Base-by-base conservation (phyloP, 176 grass and related monocot species). In the Lolium perenne region DNA sequence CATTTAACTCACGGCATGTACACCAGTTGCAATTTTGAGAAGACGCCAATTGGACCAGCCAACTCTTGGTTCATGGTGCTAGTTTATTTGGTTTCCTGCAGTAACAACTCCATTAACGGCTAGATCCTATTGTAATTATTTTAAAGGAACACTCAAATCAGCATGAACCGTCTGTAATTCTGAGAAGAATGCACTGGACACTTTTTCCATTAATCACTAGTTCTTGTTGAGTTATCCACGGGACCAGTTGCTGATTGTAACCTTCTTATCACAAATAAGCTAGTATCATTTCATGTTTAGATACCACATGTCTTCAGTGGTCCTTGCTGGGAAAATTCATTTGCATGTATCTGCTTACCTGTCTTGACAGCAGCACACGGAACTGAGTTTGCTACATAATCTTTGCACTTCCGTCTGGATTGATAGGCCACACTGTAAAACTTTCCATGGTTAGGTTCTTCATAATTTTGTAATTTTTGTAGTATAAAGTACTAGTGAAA, bases 381-480 rank as follows among this genome's bases (percentile, higher is more conserved):
- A 35, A 79, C 65, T 90, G 7, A 14, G 21, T 65, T 65, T 40
- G 32, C 32, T 35, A 35, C 4, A 79, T 40, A 35, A 35, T 35
- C 32, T 35, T 35, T 35, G 15, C 4, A 51, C 18, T 66, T 55
- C 20, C 60, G 2, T 83, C 15, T 83, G 38, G 16, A 64, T 74
- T 57, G 8, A 56, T 80, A 16, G 15, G 73, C 47, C 46, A 79
- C 35, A 72, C 26, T 78, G 45, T 40, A 74, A 16, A 83, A 60
- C 10, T 79, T 56, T 57, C 54, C 14, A 41, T 12, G 53, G 4
- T 38, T 20, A 47, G 26, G 0, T 76, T 57, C 41, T 79, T 87
- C 14, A 67, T 48, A 65, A 46, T 46, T 67, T 66, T 51, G 43
- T 76, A 82, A 13, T 73, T 86, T 77, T 43, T 56, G 77, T 72